These are phyloP conservation scores for Russula olivacea DNA, from an alignment of 768 basidiomycete species.

Conservation along the genomic window DNA sequence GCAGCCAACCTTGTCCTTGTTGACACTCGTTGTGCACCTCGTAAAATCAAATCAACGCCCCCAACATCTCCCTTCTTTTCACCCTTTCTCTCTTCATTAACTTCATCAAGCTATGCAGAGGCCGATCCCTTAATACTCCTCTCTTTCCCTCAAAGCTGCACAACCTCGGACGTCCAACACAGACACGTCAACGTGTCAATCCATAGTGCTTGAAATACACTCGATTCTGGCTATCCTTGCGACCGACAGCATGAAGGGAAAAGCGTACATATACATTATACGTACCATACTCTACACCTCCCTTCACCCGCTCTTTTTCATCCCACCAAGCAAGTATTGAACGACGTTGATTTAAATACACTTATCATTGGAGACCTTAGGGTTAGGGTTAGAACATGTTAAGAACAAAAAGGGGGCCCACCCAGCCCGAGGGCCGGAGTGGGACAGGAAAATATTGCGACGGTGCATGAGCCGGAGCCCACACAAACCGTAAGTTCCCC, in stretches of 20 bases:
- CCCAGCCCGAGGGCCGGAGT: conserved; percentile 43
- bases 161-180: not conserved
- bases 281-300: not conserved
- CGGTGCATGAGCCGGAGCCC: conserved; percentile 70
- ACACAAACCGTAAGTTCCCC: conserved; percentile 31
- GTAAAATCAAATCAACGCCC: not conserved
- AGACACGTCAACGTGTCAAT: not conserved
- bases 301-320: not conserved
- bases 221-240: not conserved
- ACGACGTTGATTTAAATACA: not conserved
- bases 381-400: conserved; percentile 18
- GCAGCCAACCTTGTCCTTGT: conserved; percentile 6
- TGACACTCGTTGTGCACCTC: conserved; percentile 21
- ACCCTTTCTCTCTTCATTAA: not conserved
- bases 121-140: not conserved
- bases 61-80: not conserved
- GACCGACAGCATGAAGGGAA: not conserved
- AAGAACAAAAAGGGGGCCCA: conserved; percentile 30
- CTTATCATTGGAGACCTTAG: not conserved
- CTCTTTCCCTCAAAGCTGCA: not conserved
- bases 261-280: not conserved
- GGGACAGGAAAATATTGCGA: conserved; percentile 77
- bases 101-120: not conserved
- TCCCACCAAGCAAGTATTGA: not conserved
- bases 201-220: not conserved